Percentiles rank a stretch among this genome's conserved stretches.
Evolutionary conservation across 495 filamentous ascomycete species (phyloP).

Genomic region (Annulohypoxylon stygium): DNA sequence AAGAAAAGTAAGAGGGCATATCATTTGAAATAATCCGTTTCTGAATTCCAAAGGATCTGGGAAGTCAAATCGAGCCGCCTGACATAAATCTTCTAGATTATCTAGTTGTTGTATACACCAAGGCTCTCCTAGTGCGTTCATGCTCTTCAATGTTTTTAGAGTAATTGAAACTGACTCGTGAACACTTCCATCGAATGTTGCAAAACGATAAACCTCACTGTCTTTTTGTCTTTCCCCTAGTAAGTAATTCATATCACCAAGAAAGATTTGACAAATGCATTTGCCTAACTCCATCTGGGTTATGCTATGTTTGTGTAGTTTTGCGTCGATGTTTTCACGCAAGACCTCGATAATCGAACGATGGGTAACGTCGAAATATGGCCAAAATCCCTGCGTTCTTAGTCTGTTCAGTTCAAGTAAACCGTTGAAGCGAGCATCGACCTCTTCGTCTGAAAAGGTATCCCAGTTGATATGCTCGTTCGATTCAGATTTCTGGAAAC

Average conservation of each 20-base stretch:
- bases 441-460: conserved; percentile 12
- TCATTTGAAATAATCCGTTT: too few species aligned
- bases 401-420: too few species aligned
- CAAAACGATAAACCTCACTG: too few species aligned
- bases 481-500: neutral
- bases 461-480: neutral
- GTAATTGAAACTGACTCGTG: neutral
- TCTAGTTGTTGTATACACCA: neutral
- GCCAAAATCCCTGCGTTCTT: too few species aligned
- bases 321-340: neutral
- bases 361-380: neutral
- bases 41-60: neutral
- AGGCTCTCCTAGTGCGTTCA: neutral
- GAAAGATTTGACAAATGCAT: neutral
- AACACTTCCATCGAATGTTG: too few species aligned
- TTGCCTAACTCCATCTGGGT: neutral
- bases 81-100: neutral
- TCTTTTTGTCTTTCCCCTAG: neutral
- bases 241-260: neutral
- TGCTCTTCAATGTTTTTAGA: neutral
- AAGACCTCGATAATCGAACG: conserved; percentile 27
- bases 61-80: neutral
- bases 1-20: neutral
- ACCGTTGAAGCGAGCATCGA: conserved; percentile 21
- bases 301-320: conserved; percentile 3